Evolutionary conservation across 2,329 filamentous ascomycete species (phyloP), one percentile per base, ranked within the genome.

Genomic region (Pseudocercospora cruenta): DNA sequence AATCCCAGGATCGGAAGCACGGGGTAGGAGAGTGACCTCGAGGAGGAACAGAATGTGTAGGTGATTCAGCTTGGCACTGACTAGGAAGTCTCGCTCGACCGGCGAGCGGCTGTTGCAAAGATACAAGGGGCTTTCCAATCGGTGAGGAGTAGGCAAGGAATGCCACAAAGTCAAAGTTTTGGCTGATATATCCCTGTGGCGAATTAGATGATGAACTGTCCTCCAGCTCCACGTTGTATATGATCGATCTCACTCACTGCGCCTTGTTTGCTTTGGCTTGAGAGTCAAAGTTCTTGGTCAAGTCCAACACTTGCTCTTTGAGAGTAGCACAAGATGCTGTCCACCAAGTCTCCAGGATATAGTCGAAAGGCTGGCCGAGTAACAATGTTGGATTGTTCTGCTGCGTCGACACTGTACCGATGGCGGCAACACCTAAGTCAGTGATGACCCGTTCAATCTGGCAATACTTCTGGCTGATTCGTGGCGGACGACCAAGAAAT

Each of bases 401-500:
- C 21, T 51, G 47, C 3, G 22, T 22, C 26, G 53, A 28, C 16
- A 24, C 22, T 12, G 21, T 43, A 1, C 12, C 21, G 5, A 24
- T 5, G 22, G 51, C 51, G 22, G 55, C 9, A 12, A 24, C 4
- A 4, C 28, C 10, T 3, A 58, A 31, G 14, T 26, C 43, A 2
- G 43, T 14, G 33, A 63, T 63, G 3, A 65, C 39, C 7, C 58
- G 66, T 6, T 77, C 72, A 10, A 82, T 76, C 3, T 74, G 74
- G 69, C 82, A 83, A 64, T 79, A 83, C 45, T 78, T 47, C 24
- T 47, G 9, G 36, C 36, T 77, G 43, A 85, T 80, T 2, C 82
- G 76, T 2, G 82, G 82, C 3, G 83, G 83, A 1, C 83, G 78
- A 3, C 83, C 83, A n/a, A 84, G 78, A 60, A 85, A 85, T 1